phyloP scores from a whole-genome alignment of 1,284 basidiomycete species.

The Ustilago hordei region DNA sequence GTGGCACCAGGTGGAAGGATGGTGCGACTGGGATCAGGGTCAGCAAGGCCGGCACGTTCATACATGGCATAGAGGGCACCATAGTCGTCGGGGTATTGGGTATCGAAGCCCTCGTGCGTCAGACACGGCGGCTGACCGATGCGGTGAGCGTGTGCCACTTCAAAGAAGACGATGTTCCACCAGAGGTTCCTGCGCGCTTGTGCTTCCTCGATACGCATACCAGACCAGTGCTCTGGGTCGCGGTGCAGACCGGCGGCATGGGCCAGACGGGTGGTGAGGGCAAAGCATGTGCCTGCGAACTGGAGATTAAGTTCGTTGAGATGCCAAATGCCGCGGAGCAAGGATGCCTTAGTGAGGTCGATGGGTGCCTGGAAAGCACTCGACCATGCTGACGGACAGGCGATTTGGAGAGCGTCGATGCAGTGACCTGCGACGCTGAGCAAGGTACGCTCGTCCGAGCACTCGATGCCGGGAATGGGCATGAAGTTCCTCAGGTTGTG shows the following conservation, averaged over 20 bases:
- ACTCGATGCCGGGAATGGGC: conserved; percentile 40
- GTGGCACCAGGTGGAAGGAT: conserved; percentile 49
- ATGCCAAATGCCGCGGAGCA: conserved; percentile 62
- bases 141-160: conserved; percentile 50
- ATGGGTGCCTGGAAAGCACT: conserved; percentile 61
- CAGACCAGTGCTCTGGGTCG: conserved; percentile 57
- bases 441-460: conserved; percentile 54
- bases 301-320: conserved; percentile 60
- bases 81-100: conserved; percentile 59
- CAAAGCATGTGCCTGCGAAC: conserved; percentile 59
- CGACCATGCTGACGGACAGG: conserved; percentile 59
- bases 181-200: conserved; percentile 58
- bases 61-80: conserved; percentile 47
- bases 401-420: conserved; percentile 59
- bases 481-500: conserved; percentile 36
- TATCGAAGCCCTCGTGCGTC: conserved; percentile 55
- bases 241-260: conserved; percentile 61
- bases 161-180: conserved; percentile 57
- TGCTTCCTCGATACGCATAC: conserved; percentile 59
- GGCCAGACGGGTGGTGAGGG: conserved; percentile 54
- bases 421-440: conserved; percentile 59
- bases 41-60: conserved; percentile 48
- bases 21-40: conserved; percentile 43
- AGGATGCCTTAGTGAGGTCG: conserved; percentile 58
- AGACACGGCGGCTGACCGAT: conserved; percentile 55